These are phyloP conservation scores for Globisporangium megalacanthum DNA, from an alignment of 352 stramenopile species.

Conservation along the genomic window DNA sequence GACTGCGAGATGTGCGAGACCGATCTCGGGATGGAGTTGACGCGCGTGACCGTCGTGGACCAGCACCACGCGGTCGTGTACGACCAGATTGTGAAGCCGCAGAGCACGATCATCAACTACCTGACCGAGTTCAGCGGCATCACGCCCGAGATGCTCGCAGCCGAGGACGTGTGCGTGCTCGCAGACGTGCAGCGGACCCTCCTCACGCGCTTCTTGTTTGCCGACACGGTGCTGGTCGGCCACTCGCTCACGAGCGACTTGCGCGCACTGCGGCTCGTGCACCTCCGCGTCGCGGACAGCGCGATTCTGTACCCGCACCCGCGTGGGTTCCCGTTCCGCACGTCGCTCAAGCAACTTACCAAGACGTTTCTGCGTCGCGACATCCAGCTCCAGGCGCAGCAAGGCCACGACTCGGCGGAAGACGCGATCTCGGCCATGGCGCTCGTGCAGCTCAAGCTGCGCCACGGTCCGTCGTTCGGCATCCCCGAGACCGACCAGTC, in stretches of 20 bases:
- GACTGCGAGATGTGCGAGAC: constrained; percentile 91
- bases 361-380: constrained; percentile 77
- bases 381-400: constrained; percentile 62
- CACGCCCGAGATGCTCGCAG: constrained; percentile 57
- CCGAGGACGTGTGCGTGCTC: constrained; percentile 44
- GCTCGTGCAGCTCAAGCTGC: constrained; percentile 69
- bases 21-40: constrained; percentile 77
- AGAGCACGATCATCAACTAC: constrained; percentile 86
- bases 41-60: constrained; percentile 76
- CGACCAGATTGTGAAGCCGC: constrained; percentile 80
- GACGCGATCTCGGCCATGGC: constrained; percentile 78
- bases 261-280: constrained; percentile 68
- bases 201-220: constrained; percentile 46
- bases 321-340: constrained; percentile 76
- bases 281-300: constrained; percentile 67
- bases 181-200: constrained; percentile 70
- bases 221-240: constrained; percentile 78
- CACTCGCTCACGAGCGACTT: constrained; percentile 87
- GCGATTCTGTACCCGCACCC: constrained; percentile 81
- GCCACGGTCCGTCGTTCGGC: constrained; percentile 59
- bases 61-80: constrained; percentile 55
- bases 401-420: constrained; percentile 78
- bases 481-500: constrained; percentile 37
- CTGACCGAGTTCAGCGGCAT: constrained; percentile 89
- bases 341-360: constrained; percentile 77